Evolutionary conservation across 177 flowering plant genomes (phyloP), one percentile per base, ranked within the genome.

Genomic region (Vitis hybrid): DNA sequence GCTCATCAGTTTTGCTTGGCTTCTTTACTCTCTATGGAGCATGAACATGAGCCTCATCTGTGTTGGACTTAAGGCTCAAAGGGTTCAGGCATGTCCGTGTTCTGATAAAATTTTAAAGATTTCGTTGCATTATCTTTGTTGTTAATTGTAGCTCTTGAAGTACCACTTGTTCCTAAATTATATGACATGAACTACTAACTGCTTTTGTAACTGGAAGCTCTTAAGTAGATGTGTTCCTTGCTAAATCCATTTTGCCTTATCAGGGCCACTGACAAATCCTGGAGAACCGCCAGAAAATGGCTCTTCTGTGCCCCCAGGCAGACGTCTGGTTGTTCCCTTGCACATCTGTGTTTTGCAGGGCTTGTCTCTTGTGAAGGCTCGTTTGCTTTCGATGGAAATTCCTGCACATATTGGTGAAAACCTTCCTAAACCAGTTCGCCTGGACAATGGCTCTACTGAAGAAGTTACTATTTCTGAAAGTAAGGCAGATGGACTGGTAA

Each of bases 361-460:
- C 52, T 77, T 96, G 74, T 89, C 92, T 74, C 88, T 94, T 76
- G 94, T 96, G 45, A 96, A 88, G 83, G 99, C 97, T 32, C 94
- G 97, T 61, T 74, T 96, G 79, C 89, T 96, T 52, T 89, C 99
- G 21, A 96, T 96, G 99, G 99, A 96, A 77, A 93, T 93, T 75
- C 99, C 99, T 75, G 99, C 98, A 6, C 90, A 84, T 70, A 86
- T 96, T 64, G 83, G 93, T 62, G 92, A 89, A 75, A 84, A 76
- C 61, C 81, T 77, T 79, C 86, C 92, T 2, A 82, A 70, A 62
- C 81, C 78, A 19, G 78, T 69, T 70, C 67, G 72, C 57, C 54
- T 30, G 34, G 87, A 81, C 34, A 64, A 73, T 64, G 56, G 55
- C 51, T 56, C 71, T 51, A 34, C 65, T 52, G 71, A 84, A 62